phyloP scores from a whole-genome alignment of 345 rosid species.

The Psidium friedrichsthalianum region DNA sequence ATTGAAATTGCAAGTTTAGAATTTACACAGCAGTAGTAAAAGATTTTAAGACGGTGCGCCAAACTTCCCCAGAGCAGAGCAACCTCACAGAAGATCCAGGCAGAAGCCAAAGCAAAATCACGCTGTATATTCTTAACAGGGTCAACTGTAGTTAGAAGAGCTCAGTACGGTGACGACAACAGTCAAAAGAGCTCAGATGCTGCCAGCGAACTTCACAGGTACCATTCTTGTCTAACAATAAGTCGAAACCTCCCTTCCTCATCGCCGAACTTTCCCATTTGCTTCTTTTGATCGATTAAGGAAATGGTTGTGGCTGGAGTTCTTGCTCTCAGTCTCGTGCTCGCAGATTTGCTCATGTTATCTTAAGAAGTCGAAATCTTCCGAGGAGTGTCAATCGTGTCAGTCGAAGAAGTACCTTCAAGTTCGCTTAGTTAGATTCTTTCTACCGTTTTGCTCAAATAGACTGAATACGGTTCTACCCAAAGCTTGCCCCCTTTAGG shows the following conservation, averaged over 20 bases:
- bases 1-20: neutral
- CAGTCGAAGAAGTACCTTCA: neutral
- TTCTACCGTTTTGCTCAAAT: neutral
- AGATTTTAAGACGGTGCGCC: no score
- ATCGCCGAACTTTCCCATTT: neutral
- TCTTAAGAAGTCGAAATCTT: neutral
- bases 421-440: neutral
- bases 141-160: neutral
- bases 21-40: no score
- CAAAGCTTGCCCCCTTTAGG: neutral
- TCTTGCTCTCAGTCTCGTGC: neutral
- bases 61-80: neutral
- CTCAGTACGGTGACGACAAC: neutral
- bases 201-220: neutral
- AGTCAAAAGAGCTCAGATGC: neutral
- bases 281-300: neutral
- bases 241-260: neutral
- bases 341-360: neutral
- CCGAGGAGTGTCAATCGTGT: neutral
- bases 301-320: neutral
- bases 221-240: neutral
- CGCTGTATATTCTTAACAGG: neutral
- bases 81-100: neutral
- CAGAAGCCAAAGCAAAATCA: neutral
- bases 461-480: neutral